Conservation (phyloP, 1,139 yeast species). For the Zygosaccharomyces sapae region DNA sequence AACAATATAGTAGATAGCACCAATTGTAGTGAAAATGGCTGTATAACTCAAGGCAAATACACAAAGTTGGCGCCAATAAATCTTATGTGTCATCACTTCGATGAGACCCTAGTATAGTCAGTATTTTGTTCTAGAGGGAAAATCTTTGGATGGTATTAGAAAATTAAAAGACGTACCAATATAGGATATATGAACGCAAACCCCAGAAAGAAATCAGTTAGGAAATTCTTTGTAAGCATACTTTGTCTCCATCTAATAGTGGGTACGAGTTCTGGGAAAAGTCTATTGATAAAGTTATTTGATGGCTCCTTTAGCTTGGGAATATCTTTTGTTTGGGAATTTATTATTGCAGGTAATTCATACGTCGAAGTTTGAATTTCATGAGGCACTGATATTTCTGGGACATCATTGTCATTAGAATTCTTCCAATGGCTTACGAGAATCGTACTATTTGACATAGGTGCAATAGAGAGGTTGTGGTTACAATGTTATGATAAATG, state of each 20-base stretch:
- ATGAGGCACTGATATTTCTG: neutral
- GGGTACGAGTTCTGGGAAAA: slow-evolving; percentile 1
- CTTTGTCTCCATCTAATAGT: slow-evolving; percentile 8
- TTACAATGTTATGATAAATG: too few species aligned
- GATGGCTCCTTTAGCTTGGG: neutral
- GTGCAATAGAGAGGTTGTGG: too few species aligned
- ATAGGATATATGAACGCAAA: slow-evolving; percentile 32
- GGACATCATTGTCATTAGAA: neutral
- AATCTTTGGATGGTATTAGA: slow-evolving; percentile 3
- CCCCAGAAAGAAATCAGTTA: slow-evolving; percentile 19
- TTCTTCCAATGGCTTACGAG: slow-evolving; percentile 6
- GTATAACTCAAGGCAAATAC: slow-evolving; percentile 25
- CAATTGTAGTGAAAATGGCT: slow-evolving; percentile 25
- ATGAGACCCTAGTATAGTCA: slow-evolving; percentile 33
- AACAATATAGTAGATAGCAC: slow-evolving; percentile 21
- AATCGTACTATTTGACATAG: neutral
- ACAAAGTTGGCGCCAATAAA: slow-evolving; percentile 29
- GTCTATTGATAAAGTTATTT: neutral
- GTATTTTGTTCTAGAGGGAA: slow-evolving; percentile 15
- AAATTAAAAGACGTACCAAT: slow-evolving; percentile 31
- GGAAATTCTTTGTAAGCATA: slow-evolving; percentile 15
- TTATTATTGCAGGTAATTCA: neutral
- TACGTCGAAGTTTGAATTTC: neutral
- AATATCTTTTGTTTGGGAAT: neutral
- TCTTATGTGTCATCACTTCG: slow-evolving; percentile 21